These are phyloP conservation scores for Juncus inflexus DNA, from an alignment of 176 grass and related monocot genomes.

Conservation along the genomic window DNA sequence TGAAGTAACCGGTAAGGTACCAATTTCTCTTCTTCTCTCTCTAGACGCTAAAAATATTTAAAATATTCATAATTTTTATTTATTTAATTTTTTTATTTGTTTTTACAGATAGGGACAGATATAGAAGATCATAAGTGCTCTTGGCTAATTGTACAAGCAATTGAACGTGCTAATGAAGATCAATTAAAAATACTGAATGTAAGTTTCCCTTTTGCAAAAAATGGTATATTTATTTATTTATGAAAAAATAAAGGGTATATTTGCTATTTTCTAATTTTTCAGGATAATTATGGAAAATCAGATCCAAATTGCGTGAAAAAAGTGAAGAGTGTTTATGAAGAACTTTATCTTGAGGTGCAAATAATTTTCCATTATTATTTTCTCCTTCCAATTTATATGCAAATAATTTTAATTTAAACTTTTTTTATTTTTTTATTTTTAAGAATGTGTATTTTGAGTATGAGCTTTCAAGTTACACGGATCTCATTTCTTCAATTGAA, in stretches of 20 bases:
- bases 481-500: conserved; percentile 48
- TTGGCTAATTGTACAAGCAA: conserved; percentile 67
- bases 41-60: not conserved
- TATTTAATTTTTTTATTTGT: not conserved
- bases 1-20: conserved; percentile 72
- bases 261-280: not conserved
- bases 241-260: conserved; percentile 5
- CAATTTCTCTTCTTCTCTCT: conserved; percentile 1
- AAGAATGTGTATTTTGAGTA: conserved; percentile 63
- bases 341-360: conserved; percentile 58
- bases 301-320: conserved; percentile 38
- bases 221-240: not conserved
- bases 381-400: no score
- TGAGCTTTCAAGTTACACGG: conserved; percentile 52
- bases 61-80: not conserved
- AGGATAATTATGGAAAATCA: conserved; percentile 67
- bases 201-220: conserved; percentile 13
- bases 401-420: not conserved
- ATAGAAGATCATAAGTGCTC: conserved; percentile 80
- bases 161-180: conserved; percentile 53
- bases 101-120: conserved; percentile 63
- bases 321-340: conserved; percentile 55
- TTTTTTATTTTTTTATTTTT: not conserved
- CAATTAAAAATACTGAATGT: conserved; percentile 65
- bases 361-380: not conserved